phyloP scores from a whole-genome alignment of 2,329 filamentous ascomycete genomes.

The Verticillium nonalfalfae region DNA sequence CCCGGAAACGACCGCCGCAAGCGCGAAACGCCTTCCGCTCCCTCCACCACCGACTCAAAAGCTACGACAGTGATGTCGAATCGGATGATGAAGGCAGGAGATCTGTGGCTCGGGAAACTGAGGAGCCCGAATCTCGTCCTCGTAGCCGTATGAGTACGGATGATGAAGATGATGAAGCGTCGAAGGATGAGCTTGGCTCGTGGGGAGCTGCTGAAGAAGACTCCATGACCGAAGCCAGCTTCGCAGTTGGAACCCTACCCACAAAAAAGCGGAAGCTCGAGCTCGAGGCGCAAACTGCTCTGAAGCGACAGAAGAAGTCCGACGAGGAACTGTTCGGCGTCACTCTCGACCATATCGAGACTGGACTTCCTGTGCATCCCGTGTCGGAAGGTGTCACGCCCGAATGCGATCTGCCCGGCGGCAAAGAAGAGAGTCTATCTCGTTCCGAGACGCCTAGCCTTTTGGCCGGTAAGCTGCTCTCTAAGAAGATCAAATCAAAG shows the following conservation, averaged over 20 bases:
- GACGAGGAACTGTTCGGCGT: constrained; percentile 74
- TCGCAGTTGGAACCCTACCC: constrained; percentile 47
- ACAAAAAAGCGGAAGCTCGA: constrained; percentile 70
- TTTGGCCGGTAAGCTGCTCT: constrained; percentile 41
- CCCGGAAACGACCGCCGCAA: constrained; percentile 52
- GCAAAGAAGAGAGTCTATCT: constrained; percentile 37
- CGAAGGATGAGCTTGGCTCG: constrained; percentile 40
- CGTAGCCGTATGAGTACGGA: constrained; percentile 67
- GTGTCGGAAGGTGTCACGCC: constrained; percentile 44
- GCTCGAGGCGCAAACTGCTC: constrained; percentile 59
- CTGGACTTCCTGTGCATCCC: constrained; percentile 38
- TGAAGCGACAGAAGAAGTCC: constrained; percentile 73
- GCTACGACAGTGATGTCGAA: constrained; percentile 73
- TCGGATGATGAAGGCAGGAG: constrained; percentile 71
- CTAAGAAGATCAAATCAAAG: constrained; percentile 57
- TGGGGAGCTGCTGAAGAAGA: constrained; percentile 53
- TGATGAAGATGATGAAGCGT: constrained; percentile 34
- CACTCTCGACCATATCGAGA: constrained; percentile 46
- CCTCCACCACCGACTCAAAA: constrained; percentile 72
- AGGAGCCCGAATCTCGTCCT: constrained; percentile 77
- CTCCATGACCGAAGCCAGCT: constrained; percentile 67
- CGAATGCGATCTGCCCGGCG: constrained; percentile 39
- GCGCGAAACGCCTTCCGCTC: constrained; percentile 62
- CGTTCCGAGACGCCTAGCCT: constrained; percentile 40
- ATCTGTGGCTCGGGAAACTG: constrained; percentile 67